phyloP scores from a whole-genome alignment of 192 early-diverging fungal species.

The Coemansia sp. region DNA sequence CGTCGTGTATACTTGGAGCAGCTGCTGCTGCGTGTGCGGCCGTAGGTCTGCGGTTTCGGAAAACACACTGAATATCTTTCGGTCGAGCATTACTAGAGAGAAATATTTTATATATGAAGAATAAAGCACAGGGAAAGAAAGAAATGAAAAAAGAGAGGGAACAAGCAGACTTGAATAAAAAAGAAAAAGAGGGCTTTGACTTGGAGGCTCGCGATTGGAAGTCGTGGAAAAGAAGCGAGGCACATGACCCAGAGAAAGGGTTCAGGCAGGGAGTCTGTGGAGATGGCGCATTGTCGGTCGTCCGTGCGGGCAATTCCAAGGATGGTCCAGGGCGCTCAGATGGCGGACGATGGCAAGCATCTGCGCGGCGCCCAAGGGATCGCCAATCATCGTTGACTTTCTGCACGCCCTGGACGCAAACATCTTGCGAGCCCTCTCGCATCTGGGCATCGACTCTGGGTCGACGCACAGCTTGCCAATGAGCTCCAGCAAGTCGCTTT shows the following conservation, averaged over 20 bases:
- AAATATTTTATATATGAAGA: background rate
- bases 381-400: constrained; percentile 90
- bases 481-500: constrained; percentile 52
- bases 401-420: constrained; percentile 93
- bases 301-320: constrained; percentile 99
- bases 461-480: constrained; percentile 38
- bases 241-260: background rate
- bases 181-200: background rate
- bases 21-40: constrained; percentile 22
- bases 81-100: constrained; percentile 5
- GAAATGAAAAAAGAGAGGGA: background rate
- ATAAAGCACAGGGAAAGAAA: constrained; percentile 3
- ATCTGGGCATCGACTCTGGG: constrained; percentile 63
- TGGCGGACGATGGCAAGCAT: constrained; percentile 81
- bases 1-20: constrained; percentile 26
- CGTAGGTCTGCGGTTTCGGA: constrained; percentile 21
- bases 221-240: background rate
- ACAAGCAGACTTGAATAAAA: background rate
- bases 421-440: constrained; percentile 65
- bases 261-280: constrained; percentile 36
- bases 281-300: constrained; percentile 93
- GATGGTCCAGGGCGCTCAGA: constrained; percentile 86
- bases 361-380: constrained; percentile 62
- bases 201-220: background rate
- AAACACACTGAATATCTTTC: constrained; percentile 16